phyloP scores from a whole-genome alignment of 148 eudicot genomes.

The Vaccinium macrocarpon region DNA sequence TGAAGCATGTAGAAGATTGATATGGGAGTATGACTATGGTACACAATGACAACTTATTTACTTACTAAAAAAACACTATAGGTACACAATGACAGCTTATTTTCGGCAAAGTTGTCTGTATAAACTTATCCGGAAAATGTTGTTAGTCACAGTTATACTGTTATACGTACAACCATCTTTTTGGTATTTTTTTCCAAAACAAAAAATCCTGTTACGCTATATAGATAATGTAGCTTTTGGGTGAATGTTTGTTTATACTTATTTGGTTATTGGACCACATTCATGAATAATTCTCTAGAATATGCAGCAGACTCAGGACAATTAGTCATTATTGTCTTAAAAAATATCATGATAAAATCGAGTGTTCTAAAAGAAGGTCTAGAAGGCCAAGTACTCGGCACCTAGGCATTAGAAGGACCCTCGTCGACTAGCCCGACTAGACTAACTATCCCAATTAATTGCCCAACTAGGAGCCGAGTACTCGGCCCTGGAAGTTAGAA shows the following conservation, averaged over 20 bases:
- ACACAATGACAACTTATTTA: no score
- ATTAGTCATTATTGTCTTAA: background rate
- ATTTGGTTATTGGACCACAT: conserved; percentile 14
- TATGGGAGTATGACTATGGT: background rate
- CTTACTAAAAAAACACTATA: no score
- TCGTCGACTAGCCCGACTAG: no score
- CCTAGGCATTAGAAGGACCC: no score
- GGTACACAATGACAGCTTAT: background rate
- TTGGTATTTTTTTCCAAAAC: no score
- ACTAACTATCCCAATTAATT: no score
- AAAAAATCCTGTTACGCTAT: background rate
- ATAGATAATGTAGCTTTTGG: background rate
- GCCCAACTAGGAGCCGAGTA: no score
- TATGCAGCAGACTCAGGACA: background rate
- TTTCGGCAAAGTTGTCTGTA: background rate
- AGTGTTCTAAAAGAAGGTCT: no score
- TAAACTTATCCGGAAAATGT: background rate
- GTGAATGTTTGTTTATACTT: background rate
- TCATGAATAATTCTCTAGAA: background rate
- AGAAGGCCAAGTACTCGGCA: no score
- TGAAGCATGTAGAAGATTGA: background rate
- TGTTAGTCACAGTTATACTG: background rate
- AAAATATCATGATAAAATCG: no score
- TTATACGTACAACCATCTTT: background rate
- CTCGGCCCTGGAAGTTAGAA: no score